Conservation (phyloP, 2,329 filamentous ascomycete genomes). For the Hypoxylon sp. region DNA sequence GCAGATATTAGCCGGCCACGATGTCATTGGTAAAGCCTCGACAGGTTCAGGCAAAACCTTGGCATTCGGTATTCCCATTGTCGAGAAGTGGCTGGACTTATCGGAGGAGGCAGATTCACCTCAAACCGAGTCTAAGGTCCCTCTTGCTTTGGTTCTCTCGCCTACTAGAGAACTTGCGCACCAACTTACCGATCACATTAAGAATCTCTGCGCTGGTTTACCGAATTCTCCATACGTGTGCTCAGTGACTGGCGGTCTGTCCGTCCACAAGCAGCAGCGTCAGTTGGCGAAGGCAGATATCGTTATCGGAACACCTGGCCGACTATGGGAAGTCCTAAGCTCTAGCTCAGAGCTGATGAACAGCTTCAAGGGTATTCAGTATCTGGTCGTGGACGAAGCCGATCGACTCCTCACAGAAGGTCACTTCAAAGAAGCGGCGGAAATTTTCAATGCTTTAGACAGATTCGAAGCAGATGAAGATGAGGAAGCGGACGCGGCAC, state of each 20-base stretch:
- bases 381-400: conserved; percentile 93
- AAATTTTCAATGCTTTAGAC: conserved; percentile 86
- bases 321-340: conserved; percentile 93
- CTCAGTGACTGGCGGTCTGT: conserved; percentile 90
- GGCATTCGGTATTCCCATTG: conserved; percentile 92
- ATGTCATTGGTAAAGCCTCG: conserved; percentile 95
- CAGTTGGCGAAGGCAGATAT: conserved; percentile 88
- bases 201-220: conserved; percentile 74
- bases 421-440: conserved; percentile 93
- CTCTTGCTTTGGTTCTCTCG: conserved; percentile 84
- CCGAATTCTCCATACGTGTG: conserved; percentile 78
- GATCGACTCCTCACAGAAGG: conserved; percentile 92
- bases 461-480: conserved; percentile 69
- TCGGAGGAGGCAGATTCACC: conserved; percentile 55
- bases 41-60: conserved; percentile 98
- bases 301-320: conserved; percentile 91
- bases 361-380: conserved; percentile 79
- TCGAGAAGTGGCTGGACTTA: conserved; percentile 79
- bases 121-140: conserved; percentile 56
- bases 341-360: conserved; percentile 76
- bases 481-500: conserved; percentile 60
- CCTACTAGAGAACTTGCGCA: conserved; percentile 95
- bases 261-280: conserved; percentile 93
- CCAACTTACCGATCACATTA: conserved; percentile 87
- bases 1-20: conserved; percentile 82